Base-by-base conservation (phyloP, 2,329 filamentous ascomycete species). In the Arthrobotrys megalospora region DNA sequence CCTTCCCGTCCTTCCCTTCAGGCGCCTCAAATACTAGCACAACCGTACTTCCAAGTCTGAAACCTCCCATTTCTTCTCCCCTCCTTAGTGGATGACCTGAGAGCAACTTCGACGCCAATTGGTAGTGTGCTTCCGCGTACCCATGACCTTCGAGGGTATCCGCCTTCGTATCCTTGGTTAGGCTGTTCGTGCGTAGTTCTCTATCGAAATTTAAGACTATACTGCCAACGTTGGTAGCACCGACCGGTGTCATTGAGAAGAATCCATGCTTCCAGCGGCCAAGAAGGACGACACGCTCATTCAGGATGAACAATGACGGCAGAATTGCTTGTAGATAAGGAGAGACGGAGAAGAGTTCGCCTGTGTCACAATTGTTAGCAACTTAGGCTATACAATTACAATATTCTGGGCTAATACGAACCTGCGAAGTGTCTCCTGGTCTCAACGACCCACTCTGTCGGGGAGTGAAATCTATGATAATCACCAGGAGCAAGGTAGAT, bases 391-490 rank as follows among this genome's bases (percentile, higher is more conserved):
- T 55, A 5, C 14, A 4, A 28, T 14, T 7, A 34, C 11, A 28
- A 38, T 1, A 21, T 62, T 1, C 11, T 45, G 32, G 16, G 14
- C 16, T 19, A 16, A 8, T 45, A 36, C 19, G 12, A 67, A 76
- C 77, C 96, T 0, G 96, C 94, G 83, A 99, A 99, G 86, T 99
- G 96, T n/a, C 96, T 92, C 50, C 96, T 91, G 80, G 91, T 91
- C 85, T 97, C 93, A 38, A 96, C 96, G 14, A 99, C 94, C 96
- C 96, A 99, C 81, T 93, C 92, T 1, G 93, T 91, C 0, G 96
- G 96, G 0, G 93, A 97, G 86, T 99, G 96, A 87, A 98, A 99
- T 80, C 95, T 93, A 86, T 99, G 96, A 86, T 99, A 99, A 86
- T 99, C 96, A 62, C 96, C 96, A 0, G 96, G 96, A 0, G 96